phyloP scores from a whole-genome alignment of 2,329 filamentous ascomycete genomes.

The Beauveria rudraprayagi region DNA sequence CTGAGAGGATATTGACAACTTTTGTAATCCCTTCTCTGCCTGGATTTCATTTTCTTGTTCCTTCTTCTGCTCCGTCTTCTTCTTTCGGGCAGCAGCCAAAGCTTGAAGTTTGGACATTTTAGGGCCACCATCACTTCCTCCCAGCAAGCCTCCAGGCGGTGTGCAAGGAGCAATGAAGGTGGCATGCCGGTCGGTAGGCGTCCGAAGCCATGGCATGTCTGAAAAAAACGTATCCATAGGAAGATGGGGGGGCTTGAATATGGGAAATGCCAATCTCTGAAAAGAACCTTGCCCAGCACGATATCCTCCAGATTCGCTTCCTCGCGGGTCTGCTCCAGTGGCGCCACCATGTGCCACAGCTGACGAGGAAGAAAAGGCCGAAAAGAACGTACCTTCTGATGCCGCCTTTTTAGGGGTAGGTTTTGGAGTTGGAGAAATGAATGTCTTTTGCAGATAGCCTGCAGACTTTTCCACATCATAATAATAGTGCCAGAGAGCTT shows the following conservation, averaged over 20 bases:
- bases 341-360: neutral
- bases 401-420: slow-evolving; percentile 32
- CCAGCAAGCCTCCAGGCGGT: slow-evolving; percentile 62
- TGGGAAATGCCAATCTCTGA: slow-evolving; percentile 12
- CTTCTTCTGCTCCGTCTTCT: slow-evolving; percentile 62
- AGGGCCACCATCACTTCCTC: slow-evolving; percentile 57
- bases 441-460: slow-evolving; percentile 65
- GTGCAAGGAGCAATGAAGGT: slow-evolving; percentile 50
- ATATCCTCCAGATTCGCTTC: slow-evolving; percentile 8
- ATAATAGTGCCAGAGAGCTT: slow-evolving; percentile 91
- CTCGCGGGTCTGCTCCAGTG: slow-evolving; percentile 26
- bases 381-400: slow-evolving; percentile 31
- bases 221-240: slow-evolving; percentile 44
- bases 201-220: slow-evolving; percentile 77
- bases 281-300: neutral
- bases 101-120: slow-evolving; percentile 89
- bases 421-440: slow-evolving; percentile 39
- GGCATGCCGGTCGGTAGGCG: slow-evolving; percentile 58
- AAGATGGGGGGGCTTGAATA: slow-evolving; percentile 13
- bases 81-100: slow-evolving; percentile 76
- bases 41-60: slow-evolving; percentile 20
- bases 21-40: slow-evolving; percentile 22
- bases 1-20: slow-evolving; percentile 24
- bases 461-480: slow-evolving; percentile 86
- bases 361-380: slow-evolving; percentile 10